Evolutionary conservation across 1,284 basidiomycete genomes (phyloP).

Genomic region (Cystobasidium sp.): DNA sequence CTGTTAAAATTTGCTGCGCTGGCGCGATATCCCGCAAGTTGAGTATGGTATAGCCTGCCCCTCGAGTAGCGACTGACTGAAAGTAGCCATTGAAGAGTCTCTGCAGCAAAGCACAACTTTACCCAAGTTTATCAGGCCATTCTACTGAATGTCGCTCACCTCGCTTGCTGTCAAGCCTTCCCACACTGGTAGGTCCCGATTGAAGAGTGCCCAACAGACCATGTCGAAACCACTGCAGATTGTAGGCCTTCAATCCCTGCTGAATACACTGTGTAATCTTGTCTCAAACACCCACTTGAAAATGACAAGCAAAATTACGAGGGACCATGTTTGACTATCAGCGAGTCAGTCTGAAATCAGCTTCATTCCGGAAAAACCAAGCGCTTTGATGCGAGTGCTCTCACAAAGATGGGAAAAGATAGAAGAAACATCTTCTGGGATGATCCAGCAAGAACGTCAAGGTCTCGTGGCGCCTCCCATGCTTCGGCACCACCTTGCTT

Average conservation of each 20-base stretch:
- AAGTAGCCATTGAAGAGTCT: conserved; percentile 56
- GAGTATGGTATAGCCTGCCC: conserved; percentile 85
- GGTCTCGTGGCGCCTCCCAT: conserved; percentile 69
- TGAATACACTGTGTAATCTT: background rate
- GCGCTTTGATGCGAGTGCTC: background rate
- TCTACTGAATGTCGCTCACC: conserved; percentile 59
- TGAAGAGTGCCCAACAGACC: conserved; percentile 57
- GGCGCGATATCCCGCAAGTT: conserved; percentile 73
- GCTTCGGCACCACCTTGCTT: conserved; percentile 66
- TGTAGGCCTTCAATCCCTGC: background rate
- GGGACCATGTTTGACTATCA: conserved; percentile 39
- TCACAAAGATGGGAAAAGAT: conserved; percentile 83
- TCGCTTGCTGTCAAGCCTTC: conserved; percentile 57
- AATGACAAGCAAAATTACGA: conserved; percentile 33
- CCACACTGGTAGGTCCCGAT: conserved; percentile 1
- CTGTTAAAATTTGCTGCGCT: conserved; percentile 80
- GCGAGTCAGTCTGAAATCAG: background rate
- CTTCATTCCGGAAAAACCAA: background rate
- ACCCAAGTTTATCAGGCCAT: background rate
- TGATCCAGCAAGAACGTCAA: conserved; percentile 92
- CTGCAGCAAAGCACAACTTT: conserved; percentile 58
- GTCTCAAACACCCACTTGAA: conserved; percentile 28
- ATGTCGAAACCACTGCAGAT: conserved; percentile 64
- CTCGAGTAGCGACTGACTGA: conserved; percentile 70
- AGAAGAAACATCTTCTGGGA: conserved; percentile 89